phyloP scores from a whole-genome alignment of 164 flowering plant species.

The Chloranthus sessilifolius region DNA sequence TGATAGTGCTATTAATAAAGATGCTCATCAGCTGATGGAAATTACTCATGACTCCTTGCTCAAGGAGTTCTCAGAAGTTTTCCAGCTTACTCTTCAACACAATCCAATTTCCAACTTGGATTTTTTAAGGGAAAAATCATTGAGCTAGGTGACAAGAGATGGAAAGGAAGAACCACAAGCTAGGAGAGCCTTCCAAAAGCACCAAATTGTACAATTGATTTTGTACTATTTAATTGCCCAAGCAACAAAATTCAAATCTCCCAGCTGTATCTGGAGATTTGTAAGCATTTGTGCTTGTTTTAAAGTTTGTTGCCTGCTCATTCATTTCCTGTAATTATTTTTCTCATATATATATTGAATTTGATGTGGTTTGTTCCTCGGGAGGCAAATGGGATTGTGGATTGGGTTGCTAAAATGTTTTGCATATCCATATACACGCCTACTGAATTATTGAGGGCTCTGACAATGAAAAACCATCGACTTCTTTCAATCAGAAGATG shows the following conservation, averaged over 20 bases:
- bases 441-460: no score
- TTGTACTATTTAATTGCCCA: neutral
- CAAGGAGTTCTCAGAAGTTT: conserved; percentile 72
- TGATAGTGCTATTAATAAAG: neutral
- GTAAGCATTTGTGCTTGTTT: no score
- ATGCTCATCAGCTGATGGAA: conserved; percentile 43
- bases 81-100: conserved; percentile 45
- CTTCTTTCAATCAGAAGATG: no score
- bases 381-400: no score
- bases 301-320: no score
- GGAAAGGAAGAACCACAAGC: neutral
- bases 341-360: no score
- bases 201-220: neutral
- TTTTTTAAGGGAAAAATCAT: neutral
- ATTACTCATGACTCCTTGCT: conserved; percentile 46
- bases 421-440: no score
- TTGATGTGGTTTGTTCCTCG: no score
- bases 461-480: no score
- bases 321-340: no score
- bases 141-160: neutral
- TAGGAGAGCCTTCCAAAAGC: neutral
- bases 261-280: neutral
- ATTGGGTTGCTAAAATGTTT: no score
- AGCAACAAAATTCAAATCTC: neutral
- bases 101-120: conserved; percentile 17